phyloP scores from a whole-genome alignment of 768 basidiomycete species.

The Myochromella boudieri region DNA sequence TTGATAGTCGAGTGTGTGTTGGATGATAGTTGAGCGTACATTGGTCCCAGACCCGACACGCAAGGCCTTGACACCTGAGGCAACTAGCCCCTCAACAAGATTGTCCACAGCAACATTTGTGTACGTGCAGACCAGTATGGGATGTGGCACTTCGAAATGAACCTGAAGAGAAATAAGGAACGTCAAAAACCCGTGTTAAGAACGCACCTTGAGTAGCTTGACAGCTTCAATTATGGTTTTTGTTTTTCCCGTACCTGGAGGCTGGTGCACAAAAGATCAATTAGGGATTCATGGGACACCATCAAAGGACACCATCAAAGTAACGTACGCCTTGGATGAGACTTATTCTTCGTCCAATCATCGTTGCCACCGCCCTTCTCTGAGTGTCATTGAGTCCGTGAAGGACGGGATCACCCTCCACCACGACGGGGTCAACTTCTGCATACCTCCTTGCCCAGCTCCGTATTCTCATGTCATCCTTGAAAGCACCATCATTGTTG shows the following conservation, averaged over 20 bases:
- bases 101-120: conserved; percentile 95
- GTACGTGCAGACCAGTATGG: conserved; percentile 89
- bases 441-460: conserved; percentile 81
- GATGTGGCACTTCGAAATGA: conserved; percentile 81
- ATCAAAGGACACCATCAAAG: neutral
- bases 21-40: conserved; percentile 53
- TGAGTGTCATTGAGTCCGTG: conserved; percentile 72
- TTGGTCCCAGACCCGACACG: conserved; percentile 70
- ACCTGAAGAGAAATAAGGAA: conserved; percentile 34
- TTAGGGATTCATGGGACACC: conserved; percentile 4
- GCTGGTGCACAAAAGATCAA: conserved; percentile 39
- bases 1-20: conserved; percentile 64
- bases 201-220: conserved; percentile 68
- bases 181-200: neutral
- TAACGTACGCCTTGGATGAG: conserved; percentile 82
- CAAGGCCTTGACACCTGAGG: conserved; percentile 65
- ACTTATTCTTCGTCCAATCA: conserved; percentile 78
- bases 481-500: conserved; percentile 50
- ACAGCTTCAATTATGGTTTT: conserved; percentile 87
- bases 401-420: conserved; percentile 80
- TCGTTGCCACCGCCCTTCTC: conserved; percentile 77
- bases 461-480: conserved; percentile 70
- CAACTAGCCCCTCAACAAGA: conserved; percentile 72
- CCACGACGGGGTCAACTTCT: conserved; percentile 50
- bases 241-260: conserved; percentile 92